Percentiles rank a stretch among this genome's conserved stretches.
Conservation (phyloP, 78 protist species). For the Andalucia godoyi region DNA sequence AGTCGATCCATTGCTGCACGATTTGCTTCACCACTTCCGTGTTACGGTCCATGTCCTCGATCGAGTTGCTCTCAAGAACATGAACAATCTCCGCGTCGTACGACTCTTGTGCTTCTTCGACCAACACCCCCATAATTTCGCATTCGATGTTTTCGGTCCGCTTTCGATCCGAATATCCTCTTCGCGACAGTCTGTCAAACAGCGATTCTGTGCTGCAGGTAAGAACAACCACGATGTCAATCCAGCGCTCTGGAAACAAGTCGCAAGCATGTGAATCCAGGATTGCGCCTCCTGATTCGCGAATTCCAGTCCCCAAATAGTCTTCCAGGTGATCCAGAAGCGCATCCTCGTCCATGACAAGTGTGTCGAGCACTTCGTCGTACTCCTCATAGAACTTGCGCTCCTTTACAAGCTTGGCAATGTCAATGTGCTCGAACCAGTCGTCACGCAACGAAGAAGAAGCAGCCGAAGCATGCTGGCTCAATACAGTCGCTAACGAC, state of each 20-base stretch:
- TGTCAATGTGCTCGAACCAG: constrained; percentile 34
- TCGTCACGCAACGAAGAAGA: no score
- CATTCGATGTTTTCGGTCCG: constrained; percentile 63
- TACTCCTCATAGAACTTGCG: constrained; percentile 40
- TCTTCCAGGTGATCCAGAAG: constrained; percentile 40
- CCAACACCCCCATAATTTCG: constrained; percentile 70
- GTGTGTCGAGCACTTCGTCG: constrained; percentile 67
- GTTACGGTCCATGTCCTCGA: constrained; percentile 42
- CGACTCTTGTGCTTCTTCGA: constrained; percentile 66
- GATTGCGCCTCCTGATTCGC: constrained; percentile 41
- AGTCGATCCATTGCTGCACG: no score
- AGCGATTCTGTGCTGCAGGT: constrained; percentile 42
- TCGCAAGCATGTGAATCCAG: constrained; percentile 79
- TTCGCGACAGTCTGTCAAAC: constrained; percentile 38
- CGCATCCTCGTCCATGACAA: constrained; percentile 48
- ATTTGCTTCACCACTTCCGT: no score
- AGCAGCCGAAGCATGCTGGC: no score
- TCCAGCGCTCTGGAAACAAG: constrained; percentile 86
- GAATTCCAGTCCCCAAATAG: neutral
- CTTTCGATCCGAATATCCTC: constrained; percentile 53
- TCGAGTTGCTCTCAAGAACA: constrained; percentile 8
- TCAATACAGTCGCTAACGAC: no score
- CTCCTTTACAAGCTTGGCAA: constrained; percentile 52
- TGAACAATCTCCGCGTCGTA: constrained; percentile 13
- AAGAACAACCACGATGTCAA: constrained; percentile 71